phyloP scores from a whole-genome alignment of 139 green algal species.

The Tetradesmus lagerheimii region DNA sequence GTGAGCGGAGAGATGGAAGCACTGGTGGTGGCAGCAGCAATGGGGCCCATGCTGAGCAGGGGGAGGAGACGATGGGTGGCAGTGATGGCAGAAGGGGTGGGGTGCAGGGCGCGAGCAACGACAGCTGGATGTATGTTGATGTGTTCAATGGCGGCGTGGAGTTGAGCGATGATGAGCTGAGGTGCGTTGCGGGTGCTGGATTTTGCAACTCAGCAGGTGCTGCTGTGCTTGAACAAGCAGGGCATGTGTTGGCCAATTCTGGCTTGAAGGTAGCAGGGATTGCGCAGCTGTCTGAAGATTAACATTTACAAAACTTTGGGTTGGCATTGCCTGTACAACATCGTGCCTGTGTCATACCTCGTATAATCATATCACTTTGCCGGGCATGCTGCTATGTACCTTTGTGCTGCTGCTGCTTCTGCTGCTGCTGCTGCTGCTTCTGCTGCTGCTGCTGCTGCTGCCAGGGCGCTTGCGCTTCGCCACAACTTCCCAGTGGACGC shows the following conservation, averaged over 20 bases:
- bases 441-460: neutral
- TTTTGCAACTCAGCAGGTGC: neutral
- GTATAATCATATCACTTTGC: no score
- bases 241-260: neutral
- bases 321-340: no score
- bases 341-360: no score
- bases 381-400: no score
- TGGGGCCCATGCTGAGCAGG: neutral
- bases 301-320: no score
- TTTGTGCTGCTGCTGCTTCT: no score
- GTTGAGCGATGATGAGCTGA: neutral
- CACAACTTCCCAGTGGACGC: neutral
- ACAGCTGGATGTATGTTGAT: constrained; percentile 5
- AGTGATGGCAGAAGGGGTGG: no score
- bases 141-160: constrained; percentile 12
- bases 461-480: neutral
- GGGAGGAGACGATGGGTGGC: neutral
- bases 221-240: neutral
- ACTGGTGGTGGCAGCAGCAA: no score
- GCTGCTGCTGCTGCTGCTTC: neutral
- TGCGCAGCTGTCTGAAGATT: no score
- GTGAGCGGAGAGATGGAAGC: neutral
- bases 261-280: no score
- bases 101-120: neutral
- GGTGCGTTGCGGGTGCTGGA: neutral